Conservation (phyloP, 108 stramenopile species). For the Cyclotella baltica region DNA sequence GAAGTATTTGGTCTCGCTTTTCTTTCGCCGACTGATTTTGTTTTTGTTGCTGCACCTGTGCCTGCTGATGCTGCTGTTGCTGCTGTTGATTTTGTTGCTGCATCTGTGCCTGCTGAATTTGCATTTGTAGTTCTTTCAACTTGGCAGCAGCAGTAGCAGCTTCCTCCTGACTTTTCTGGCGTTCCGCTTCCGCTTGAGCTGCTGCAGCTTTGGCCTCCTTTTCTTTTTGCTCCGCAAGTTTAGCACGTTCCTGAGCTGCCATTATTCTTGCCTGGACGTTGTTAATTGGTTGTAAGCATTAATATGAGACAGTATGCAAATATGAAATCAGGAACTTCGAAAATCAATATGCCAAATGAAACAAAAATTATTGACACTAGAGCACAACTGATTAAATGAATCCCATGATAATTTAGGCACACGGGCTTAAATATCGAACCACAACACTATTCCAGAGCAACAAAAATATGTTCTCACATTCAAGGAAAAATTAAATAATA, state of each 20-base stretch:
- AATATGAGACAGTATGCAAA: background rate
- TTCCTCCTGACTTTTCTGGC: constrained; percentile 14
- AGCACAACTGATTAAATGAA: too few species aligned
- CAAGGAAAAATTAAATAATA: too few species aligned
- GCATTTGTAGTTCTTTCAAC: constrained; percentile 9
- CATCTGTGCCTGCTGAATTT: background rate
- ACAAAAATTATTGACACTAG: too few species aligned
- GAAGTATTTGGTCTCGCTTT: constrained; percentile 33
- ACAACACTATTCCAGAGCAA: too few species aligned
- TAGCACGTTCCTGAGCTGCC: constrained; percentile 85
- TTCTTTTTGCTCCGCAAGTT: constrained; percentile 50
- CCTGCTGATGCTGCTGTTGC: constrained; percentile 9
- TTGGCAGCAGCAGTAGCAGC: constrained; percentile 18
- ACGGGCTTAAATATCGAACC: too few species aligned
- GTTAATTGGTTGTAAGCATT: background rate
- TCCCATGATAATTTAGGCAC: too few species aligned
- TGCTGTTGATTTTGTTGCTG: constrained; percentile 17
- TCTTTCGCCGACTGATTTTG: constrained; percentile 15
- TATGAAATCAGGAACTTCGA: background rate
- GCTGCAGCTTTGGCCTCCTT: constrained; percentile 31
- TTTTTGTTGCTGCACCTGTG: constrained; percentile 12
- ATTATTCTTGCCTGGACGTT: constrained; percentile 74
- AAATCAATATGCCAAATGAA: background rate
- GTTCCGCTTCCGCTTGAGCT: constrained; percentile 38
- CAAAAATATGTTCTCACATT: too few species aligned